Conservation (phyloP, 2,329 filamentous ascomycete genomes). For the Aureobasidium subglaciale region DNA sequence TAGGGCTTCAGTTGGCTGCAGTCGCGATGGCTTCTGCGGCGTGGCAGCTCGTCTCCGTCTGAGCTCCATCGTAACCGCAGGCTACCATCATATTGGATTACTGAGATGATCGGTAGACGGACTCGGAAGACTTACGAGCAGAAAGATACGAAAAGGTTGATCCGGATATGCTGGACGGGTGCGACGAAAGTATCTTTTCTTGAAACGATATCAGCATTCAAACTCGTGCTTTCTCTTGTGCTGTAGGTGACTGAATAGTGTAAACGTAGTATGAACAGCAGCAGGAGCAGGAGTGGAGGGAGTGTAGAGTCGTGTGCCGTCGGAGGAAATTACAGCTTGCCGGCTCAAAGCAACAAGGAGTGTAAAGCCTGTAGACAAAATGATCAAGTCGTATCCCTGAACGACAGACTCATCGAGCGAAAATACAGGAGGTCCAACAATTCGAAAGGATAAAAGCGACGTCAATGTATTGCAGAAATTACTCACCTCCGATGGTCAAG, state of each 20-base stretch:
- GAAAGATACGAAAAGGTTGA: not conserved
- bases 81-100: conserved; percentile 9
- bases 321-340: conserved; percentile 1
- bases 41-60: conserved; percentile 13
- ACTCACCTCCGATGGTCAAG: conserved; percentile 6
- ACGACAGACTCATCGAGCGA: not conserved
- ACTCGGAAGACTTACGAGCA: not conserved
- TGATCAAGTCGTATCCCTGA: not conserved
- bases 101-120: not conserved
- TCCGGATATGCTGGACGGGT: not conserved
- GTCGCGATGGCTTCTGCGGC: conserved; percentile 20
- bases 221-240: no score
- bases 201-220: not conserved
- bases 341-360: not conserved
- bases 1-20: conserved; percentile 41
- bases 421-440: no score
- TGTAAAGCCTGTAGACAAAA: not conserved
- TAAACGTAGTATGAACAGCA: not conserved
- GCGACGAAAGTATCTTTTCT: not conserved
- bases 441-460: not conserved
- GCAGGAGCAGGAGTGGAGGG: not conserved
- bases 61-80: conserved; percentile 15
- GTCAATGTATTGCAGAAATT: not conserved
- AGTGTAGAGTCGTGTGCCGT: not conserved
- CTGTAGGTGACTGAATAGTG: no score